Evolutionary conservation across 176 grass and related monocot species (phyloP), one percentile per base, ranked within the genome.

Genomic region (Coix lacrymajobi): DNA sequence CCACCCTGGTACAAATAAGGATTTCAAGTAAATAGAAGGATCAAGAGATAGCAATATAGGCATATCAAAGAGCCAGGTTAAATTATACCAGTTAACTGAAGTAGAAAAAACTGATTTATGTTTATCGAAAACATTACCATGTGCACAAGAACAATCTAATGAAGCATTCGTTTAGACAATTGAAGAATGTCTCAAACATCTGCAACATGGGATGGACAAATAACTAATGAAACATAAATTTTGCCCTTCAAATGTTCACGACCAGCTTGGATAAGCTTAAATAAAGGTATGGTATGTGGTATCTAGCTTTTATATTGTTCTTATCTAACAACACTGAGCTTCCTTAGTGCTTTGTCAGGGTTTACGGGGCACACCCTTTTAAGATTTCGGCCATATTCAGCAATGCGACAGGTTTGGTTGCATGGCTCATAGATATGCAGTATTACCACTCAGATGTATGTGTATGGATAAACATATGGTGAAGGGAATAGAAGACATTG

Each of bases 1-100:
- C 64, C 83, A 89, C 32, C 82, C 87, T 89, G 60, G 30, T 34
- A 69, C 30, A 11, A 29, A 77, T 77, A 71, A 76, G 25, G 19
- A 63, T 49, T 51, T 49, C 10, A 81, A 41, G 72, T 65, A 49
- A 81, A 65, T 44, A 20, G 28, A 81, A 89, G 68, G 7, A 71
- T 7, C 26, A 69, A 26, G 20, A 31, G 14, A 71, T 19, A 79
- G 11, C 32, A 37, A 38, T 56, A 43, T 34, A 43, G 33, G 28
- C 46, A 45, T 54, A 62, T 51, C 11, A 72, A 37, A 45, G 39
- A 54, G 51, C 61, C 25, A 81, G 30, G 13, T 24, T 81, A 57
- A 22, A 1, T 0, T 8, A 16, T 76, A 11, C 39, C 9, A 84
- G 28, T 77, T 5, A 54, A 57, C 28, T n/a, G 32, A 51, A 56